Evolutionary conservation across 768 basidiomycete genomes (phyloP).

Genomic region (Agrocybe chaxingu): DNA sequence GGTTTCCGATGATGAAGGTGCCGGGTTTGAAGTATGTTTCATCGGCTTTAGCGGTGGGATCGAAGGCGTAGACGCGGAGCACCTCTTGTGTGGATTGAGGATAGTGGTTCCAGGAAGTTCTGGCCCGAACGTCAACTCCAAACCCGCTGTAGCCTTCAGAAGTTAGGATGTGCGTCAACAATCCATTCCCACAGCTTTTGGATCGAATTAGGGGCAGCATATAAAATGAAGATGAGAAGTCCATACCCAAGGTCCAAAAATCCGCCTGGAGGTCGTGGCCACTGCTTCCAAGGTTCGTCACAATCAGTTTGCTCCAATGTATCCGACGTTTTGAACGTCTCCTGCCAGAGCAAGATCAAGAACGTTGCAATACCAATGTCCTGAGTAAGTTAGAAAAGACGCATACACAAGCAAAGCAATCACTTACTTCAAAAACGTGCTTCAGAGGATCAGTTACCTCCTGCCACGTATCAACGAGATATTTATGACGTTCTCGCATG

Average conservation of each 20-base stretch:
- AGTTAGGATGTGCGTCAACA: slow-evolving; percentile 83
- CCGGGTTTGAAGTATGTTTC: slow-evolving; percentile 35
- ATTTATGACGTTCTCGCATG: slow-evolving; percentile 83
- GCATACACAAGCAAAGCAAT: neutral
- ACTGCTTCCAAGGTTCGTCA: slow-evolving; percentile 56
- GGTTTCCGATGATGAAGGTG: slow-evolving; percentile 88
- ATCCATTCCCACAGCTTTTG: slow-evolving; percentile 84
- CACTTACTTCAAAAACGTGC: slow-evolving; percentile 80
- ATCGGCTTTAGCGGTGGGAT: slow-evolving; percentile 42
- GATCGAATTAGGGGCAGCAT: neutral
- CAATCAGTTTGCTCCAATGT: slow-evolving; percentile 8
- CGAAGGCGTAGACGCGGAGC: slow-evolving; percentile 68
- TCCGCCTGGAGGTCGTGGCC: slow-evolving; percentile 80
- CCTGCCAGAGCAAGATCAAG: slow-evolving; percentile 88
- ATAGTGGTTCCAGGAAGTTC: slow-evolving; percentile 83
- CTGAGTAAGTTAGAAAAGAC: slow-evolving; percentile 31
- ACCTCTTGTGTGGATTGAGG: slow-evolving; percentile 55
- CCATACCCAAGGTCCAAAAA: slow-evolving; percentile 87
- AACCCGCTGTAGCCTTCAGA: slow-evolving; percentile 81
- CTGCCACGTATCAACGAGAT: slow-evolving; percentile 70
- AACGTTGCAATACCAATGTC: slow-evolving; percentile 96
- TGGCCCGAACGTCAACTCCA: slow-evolving; percentile 84
- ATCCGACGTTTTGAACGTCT: slow-evolving; percentile 42
- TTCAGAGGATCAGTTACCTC: slow-evolving; percentile 85
- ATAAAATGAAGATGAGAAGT: neutral